Evolutionary conservation across 176 grass and related monocot genomes (phyloP).

Genomic region (Panicum miliaceum): DNA sequence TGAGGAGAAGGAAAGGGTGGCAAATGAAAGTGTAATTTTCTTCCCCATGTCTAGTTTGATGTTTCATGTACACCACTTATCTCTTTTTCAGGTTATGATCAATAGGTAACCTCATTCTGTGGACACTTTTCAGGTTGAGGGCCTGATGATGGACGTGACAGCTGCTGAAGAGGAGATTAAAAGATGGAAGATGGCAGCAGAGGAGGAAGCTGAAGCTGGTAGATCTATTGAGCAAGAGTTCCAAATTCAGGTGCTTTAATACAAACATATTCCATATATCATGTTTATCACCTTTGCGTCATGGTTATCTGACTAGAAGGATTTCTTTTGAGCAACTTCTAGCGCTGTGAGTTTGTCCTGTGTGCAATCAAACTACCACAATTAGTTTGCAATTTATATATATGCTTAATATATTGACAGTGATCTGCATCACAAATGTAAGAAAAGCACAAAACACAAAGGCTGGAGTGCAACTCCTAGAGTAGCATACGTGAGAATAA

Average conservation of each 20-base stretch:
- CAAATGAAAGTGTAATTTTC: conserved; percentile 94
- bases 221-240: conserved; percentile 87
- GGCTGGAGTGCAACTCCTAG: not conserved
- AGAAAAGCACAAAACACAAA: not conserved
- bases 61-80: not conserved
- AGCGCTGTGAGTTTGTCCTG: not conserved
- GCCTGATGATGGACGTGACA: conserved; percentile 87
- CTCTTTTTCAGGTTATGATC: not conserved
- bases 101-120: not conserved
- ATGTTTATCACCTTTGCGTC: not conserved
- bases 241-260: conserved; percentile 64
- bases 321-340: conserved; percentile 26
- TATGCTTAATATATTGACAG: not conserved
- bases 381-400: not conserved
- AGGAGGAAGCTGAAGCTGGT: conserved; percentile 92
- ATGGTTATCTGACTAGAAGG: not conserved
- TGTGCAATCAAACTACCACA: not conserved
- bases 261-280: conserved; percentile 25
- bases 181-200: conserved; percentile 95
- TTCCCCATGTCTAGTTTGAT: conserved; percentile 12
- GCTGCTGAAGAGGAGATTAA: conserved; percentile 97
- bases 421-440: not conserved
- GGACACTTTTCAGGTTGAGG: conserved; percentile 81
- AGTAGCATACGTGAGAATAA: not conserved
- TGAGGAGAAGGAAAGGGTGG: conserved; percentile 81